These are phyloP conservation scores for Pulveroboletus sp. DNA, from an alignment of 768 basidiomycete genomes.

Conservation along the genomic window DNA sequence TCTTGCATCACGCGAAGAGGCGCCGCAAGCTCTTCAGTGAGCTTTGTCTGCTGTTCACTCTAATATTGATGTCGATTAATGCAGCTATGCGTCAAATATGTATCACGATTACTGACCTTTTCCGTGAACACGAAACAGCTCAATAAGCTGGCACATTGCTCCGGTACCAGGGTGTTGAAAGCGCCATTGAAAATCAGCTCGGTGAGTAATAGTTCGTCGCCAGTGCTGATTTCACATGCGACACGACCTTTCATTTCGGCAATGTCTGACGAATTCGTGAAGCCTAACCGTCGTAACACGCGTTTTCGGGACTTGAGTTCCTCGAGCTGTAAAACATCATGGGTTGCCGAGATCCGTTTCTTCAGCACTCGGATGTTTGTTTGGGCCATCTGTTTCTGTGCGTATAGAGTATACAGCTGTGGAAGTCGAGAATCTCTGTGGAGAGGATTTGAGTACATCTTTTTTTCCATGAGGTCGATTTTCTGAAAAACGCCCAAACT, in stretches of 20 bases:
- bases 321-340: slow-evolving; percentile 92
- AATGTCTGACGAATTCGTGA: slow-evolving; percentile 86
- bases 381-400: slow-evolving; percentile 69
- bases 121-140: slow-evolving; percentile 98
- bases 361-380: slow-evolving; percentile 73
- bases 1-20: slow-evolving; percentile 96
- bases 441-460: slow-evolving; percentile 75
- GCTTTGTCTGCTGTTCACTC: slow-evolving; percentile 83
- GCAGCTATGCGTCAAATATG: neutral
- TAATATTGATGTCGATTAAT: slow-evolving; percentile 26
- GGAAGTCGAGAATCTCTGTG: slow-evolving; percentile 78
- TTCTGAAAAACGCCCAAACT: slow-evolving; percentile 49
- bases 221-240: slow-evolving; percentile 97
- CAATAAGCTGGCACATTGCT: slow-evolving; percentile 90
- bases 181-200: slow-evolving; percentile 97
- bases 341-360: slow-evolving; percentile 84
- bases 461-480: slow-evolving; percentile 87
- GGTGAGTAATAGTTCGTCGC: slow-evolving; percentile 93
- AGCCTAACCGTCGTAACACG: slow-evolving; percentile 86
- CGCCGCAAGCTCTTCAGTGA: slow-evolving; percentile 91
- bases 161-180: slow-evolving; percentile 87
- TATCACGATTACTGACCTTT: slow-evolving; percentile 55
- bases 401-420: slow-evolving; percentile 76
- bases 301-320: slow-evolving; percentile 96
- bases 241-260: slow-evolving; percentile 98